Evolutionary conservation across 2,329 filamentous ascomycete species (phyloP), one percentile per base, ranked within the genome.

Genomic region (Lachnum nothofagi): DNA sequence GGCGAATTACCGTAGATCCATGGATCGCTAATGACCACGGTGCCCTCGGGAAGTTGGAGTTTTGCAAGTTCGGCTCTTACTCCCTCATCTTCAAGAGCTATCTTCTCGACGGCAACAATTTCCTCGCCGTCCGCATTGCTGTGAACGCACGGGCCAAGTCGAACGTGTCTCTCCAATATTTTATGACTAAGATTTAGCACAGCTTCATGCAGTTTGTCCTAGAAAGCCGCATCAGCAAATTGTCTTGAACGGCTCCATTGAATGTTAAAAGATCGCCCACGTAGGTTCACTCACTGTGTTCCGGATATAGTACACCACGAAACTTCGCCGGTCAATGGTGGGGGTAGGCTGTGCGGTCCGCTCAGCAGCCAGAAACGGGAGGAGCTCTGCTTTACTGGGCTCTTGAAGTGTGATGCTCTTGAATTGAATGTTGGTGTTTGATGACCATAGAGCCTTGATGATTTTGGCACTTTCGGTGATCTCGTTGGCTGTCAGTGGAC

Each of bases 141-240:
- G 59, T 85, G 82, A 4, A 77, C 57, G 48, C 81, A 80, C 0
- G 74, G 71, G 0, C 78, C 78, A 0, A 84, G 69, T n/a, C 78
- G 74, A 12, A 75, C 70, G 62, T 83, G 82, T 60, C 70, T 72
- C 54, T 82, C 75, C 5, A 84, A 70, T 3, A 65, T 71, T 33
- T 70, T 65, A 4, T 66, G 65, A 1, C 68, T 73, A 19, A 85
- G 63, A 58, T 80, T 79, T 44, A 71, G 63, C n/a, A 72, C 53
- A 5, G 79, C 79, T 64, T 83, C 79, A 59, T 83, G 80, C 46
- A 82, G 73, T 66, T 82, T 82, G 61, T 79, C 75, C 77, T 82
- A 42, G 4, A 4, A 4, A 2, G 20, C 17, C 22, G 31, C 19
- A 25, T 52, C 25, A 54, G 45, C 45, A 41, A 53, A 14, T 20